phyloP scores from a whole-genome alignment of 148 eudicot genomes.

The Rhododendron kiyosumense region DNA sequence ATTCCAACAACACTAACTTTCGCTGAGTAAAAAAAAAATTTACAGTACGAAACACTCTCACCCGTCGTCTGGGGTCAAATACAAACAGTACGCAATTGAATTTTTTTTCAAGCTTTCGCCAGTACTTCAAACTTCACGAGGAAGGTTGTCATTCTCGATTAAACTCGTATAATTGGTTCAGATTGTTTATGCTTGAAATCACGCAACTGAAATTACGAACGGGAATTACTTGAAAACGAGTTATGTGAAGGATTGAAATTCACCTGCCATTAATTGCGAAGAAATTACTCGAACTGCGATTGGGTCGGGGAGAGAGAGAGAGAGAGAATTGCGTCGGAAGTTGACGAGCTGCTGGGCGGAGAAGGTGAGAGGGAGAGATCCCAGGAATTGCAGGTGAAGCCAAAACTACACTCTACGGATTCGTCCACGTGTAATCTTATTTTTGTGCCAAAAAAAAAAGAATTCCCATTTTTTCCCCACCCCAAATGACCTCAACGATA shows the following conservation, averaged over 20 bases:
- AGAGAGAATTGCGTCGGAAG: neutral
- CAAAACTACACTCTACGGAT: neutral
- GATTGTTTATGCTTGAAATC: neutral
- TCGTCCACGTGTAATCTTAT: neutral
- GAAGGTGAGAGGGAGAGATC: constrained; percentile 7
- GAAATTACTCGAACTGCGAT: neutral
- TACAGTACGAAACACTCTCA: neutral
- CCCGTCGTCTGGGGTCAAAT: neutral
- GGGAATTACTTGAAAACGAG: neutral
- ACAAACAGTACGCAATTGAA: neutral
- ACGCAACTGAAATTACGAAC: neutral
- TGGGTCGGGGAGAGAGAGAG: neutral
- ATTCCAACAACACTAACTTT: no score
- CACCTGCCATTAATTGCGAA: constrained; percentile 14
- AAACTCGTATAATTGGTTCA: neutral
- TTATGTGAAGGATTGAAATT: neutral
- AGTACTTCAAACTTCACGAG: neutral
- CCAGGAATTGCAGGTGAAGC: neutral
- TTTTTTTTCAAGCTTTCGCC: neutral
- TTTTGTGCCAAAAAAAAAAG: neutral
- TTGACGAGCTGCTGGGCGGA: constrained; percentile 13
- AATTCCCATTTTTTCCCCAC: neutral
- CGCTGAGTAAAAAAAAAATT: no score
- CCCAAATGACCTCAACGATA: no score
- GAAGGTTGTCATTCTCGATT: neutral